These are phyloP conservation scores for Alliaria petiolata DNA, from an alignment of 345 rosid species.

Conservation along the genomic window DNA sequence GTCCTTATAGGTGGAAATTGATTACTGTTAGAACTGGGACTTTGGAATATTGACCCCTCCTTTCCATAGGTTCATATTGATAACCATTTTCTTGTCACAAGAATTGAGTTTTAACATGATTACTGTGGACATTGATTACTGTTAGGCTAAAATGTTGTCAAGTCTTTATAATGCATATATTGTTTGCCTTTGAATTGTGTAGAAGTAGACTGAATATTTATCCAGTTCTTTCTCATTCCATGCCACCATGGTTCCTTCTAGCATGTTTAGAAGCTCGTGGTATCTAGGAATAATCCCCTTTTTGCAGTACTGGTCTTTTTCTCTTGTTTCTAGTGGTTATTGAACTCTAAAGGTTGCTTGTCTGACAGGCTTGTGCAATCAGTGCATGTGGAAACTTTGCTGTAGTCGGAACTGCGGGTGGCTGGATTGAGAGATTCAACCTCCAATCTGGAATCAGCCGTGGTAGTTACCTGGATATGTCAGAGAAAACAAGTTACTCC, in stretches of 20 bases:
- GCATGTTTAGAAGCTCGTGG: not conserved
- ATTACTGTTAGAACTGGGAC: not conserved
- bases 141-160: not conserved
- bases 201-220: not conserved
- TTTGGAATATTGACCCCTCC: not conserved
- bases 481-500: conserved; percentile 51
- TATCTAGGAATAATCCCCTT: not conserved
- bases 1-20: not conserved
- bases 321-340: not conserved
- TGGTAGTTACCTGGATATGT: conserved; percentile 68
- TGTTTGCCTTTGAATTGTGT: not conserved
- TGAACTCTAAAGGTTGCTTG: not conserved
- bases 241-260: not conserved
- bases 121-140: too few relatives aligned
- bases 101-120: not conserved
- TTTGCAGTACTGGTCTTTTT: not conserved
- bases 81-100: not conserved
- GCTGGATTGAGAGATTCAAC: conserved; percentile 93
- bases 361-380: conserved; percentile 75
- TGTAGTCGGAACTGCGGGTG: conserved; percentile 83
- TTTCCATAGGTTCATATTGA: not conserved
- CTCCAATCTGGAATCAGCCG: conserved; percentile 96
- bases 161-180: not conserved
- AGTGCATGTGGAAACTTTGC: conserved; percentile 99
- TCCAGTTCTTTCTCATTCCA: not conserved